Evolutionary conservation across 2,329 filamentous ascomycete genomes (phyloP).

Genomic region (Nakataea oryzae): DNA sequence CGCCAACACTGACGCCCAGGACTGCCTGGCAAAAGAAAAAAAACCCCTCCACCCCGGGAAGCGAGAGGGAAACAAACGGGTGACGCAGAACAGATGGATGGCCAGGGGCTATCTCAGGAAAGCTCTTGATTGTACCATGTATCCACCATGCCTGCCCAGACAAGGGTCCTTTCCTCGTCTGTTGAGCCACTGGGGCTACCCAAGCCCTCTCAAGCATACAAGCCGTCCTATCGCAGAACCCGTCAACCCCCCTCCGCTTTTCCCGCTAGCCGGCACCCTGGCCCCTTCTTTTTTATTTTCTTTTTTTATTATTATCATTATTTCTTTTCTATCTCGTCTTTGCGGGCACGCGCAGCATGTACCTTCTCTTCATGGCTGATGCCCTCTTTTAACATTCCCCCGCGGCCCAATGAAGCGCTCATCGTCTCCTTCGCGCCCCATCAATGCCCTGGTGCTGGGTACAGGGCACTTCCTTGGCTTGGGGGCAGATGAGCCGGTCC

Average conservation of each 20-base stretch:
- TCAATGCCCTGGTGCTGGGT: not conserved
- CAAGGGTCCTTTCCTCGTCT: slow-evolving; percentile 7
- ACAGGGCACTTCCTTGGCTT: not conserved
- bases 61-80: not conserved
- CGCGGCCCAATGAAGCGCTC: not conserved
- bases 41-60: too few relatives aligned
- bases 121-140: slow-evolving; percentile 18
- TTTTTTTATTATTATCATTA: not conserved
- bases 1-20: not conserved
- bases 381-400: not conserved
- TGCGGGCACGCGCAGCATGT: not conserved
- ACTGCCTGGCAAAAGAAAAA: not conserved
- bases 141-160: slow-evolving; percentile 9
- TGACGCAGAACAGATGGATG: not conserved
- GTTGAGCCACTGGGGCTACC: slow-evolving; percentile 1
- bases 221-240: not conserved
- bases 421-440: not conserved
- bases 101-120: slow-evolving; percentile 27
- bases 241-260: not conserved
- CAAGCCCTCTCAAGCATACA: not conserved
- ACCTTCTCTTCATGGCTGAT: not conserved
- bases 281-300: not conserved
- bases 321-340: not conserved
- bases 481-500: not conserved
- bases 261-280: not conserved